phyloP scores from a whole-genome alignment of 75 land plant species.

The Ceratopteris richardii region DNA sequence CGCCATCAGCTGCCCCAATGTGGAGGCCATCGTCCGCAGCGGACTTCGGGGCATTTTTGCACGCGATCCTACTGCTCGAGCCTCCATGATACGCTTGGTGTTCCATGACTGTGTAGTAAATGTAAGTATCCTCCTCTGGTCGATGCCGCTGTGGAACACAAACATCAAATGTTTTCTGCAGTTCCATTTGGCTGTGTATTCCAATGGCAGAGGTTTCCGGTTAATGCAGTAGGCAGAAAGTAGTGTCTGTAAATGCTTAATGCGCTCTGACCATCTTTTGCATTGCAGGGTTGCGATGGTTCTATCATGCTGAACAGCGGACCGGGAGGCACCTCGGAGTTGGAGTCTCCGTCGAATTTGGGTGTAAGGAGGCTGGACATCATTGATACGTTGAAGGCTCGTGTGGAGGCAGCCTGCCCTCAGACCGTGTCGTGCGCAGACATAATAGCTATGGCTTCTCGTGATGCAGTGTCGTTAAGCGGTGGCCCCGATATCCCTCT shows the following conservation, averaged over 20 bases:
- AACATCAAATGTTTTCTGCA: not conserved
- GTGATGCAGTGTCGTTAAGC: constrained; percentile 19
- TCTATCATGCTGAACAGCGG: constrained; percentile 37
- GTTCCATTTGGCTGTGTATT: not conserved
- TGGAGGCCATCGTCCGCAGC: constrained; percentile 38
- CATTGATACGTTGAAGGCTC: constrained; percentile 17
- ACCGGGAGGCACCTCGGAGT: constrained; percentile 11
- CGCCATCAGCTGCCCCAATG: constrained; percentile 46
- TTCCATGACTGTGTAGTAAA: constrained; percentile 86
- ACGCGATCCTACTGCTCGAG: constrained; percentile 49
- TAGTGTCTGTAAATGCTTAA: not conserved
- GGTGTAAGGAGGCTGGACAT: constrained; percentile 18
- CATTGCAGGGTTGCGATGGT: constrained; percentile 47
- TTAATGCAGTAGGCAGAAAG: not conserved
- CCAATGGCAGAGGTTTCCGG: not conserved
- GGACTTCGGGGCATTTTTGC: constrained; percentile 28
- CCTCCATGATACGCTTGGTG: constrained; percentile 59
- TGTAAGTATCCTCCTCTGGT: no score
- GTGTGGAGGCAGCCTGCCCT: constrained; percentile 23
- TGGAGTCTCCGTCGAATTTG: constrained; percentile 12
- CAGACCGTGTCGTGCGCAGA: constrained; percentile 25
- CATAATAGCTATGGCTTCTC: constrained; percentile 22
- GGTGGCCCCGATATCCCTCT: not conserved
- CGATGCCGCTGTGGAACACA: not conserved
- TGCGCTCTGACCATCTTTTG: no score